Conservation (phyloP, 345 rosid genomes). For the Arabidopsis suecica region DNA sequence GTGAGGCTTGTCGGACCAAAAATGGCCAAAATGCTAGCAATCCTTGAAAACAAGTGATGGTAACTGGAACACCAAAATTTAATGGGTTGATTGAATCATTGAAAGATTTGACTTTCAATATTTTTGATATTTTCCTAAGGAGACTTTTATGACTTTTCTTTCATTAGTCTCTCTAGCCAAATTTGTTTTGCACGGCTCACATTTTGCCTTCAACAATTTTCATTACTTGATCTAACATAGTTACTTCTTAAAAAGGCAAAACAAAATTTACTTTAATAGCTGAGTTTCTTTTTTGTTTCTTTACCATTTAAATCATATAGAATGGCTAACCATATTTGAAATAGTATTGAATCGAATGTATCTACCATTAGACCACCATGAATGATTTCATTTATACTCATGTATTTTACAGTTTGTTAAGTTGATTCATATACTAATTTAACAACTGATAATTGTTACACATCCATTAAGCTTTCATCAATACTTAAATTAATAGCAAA, state of each 20-base stretch:
- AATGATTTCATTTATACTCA: not conserved
- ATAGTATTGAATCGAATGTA: not conserved
- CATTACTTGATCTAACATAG: not conserved
- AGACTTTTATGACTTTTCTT: conserved; percentile 43
- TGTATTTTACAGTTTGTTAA: not conserved
- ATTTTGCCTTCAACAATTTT: not conserved
- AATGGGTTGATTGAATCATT: not conserved
- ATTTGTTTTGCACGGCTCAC: too few relatives aligned
- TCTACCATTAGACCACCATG: not conserved
- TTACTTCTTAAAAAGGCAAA: not conserved
- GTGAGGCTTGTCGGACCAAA: conserved; percentile 2
- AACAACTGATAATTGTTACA: not conserved
- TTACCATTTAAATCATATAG: not conserved
- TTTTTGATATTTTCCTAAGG: conserved; percentile 5
- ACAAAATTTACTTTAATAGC: not conserved
- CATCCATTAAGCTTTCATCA: conserved; percentile 4
- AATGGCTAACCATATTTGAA: not conserved
- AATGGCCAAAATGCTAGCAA: conserved; percentile 3
- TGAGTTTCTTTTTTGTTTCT: not conserved
- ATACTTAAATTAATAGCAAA: not conserved
- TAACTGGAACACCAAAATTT: conserved; percentile 21
- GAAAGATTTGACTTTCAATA: conserved; percentile 18
- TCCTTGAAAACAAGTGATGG: conserved; percentile 12
- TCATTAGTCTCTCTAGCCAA: not conserved
- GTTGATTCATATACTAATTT: not conserved